Evolutionary conservation across 23 red algal genomes (phyloP).

Genomic region (Cyanidiococcus yangmingshanensis): DNA sequence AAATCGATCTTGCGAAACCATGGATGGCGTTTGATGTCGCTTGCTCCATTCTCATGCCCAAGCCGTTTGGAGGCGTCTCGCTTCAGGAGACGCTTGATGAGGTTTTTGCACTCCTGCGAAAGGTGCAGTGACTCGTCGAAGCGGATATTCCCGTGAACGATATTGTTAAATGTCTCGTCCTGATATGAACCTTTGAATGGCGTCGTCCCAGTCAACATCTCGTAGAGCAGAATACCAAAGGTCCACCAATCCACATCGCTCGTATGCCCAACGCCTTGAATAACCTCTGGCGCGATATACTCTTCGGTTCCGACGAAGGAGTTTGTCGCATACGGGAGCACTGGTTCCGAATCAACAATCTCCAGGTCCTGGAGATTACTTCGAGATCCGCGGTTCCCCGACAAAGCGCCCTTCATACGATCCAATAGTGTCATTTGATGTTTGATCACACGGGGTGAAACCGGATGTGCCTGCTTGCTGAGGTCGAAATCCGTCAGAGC

Average conservation of each 20-base stretch:
- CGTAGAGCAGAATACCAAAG: slow-evolving; percentile 89
- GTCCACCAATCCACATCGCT: slow-evolving; percentile 98
- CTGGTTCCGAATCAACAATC: slow-evolving; percentile 30
- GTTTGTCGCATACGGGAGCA: slow-evolving; percentile 27
- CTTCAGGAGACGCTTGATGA: slow-evolving; percentile 74
- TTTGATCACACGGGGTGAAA: slow-evolving; percentile 34
- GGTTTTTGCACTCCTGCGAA: slow-evolving; percentile 64
- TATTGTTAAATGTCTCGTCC: slow-evolving; percentile 90
- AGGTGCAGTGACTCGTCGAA: slow-evolving; percentile 59
- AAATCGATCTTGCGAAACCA: slow-evolving; percentile 94
- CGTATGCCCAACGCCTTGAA: slow-evolving; percentile 77
- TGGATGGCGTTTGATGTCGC: slow-evolving; percentile 68
- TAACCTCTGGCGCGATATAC: slow-evolving; percentile 89
- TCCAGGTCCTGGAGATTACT: slow-evolving; percentile 14
- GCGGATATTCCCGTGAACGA: slow-evolving; percentile 57
- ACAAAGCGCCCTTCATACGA: slow-evolving; percentile 23
- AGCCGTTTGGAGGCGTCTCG: slow-evolving; percentile 67
- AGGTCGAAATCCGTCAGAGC: slow-evolving; percentile 52
- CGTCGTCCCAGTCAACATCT: slow-evolving; percentile 88
- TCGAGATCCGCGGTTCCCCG: slow-evolving; percentile 14
- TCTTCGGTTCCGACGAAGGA: slow-evolving; percentile 58
- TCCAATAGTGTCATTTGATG: slow-evolving; percentile 32
- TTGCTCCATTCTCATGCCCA: slow-evolving; percentile 67
- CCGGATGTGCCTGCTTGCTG: slow-evolving; percentile 38
- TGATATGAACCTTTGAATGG: slow-evolving; percentile 65